Percentiles rank a stretch among this genome's conserved stretches.
Evolutionary conservation across 768 basidiomycete species (phyloP).

Genomic region (Vararia minispora): DNA sequence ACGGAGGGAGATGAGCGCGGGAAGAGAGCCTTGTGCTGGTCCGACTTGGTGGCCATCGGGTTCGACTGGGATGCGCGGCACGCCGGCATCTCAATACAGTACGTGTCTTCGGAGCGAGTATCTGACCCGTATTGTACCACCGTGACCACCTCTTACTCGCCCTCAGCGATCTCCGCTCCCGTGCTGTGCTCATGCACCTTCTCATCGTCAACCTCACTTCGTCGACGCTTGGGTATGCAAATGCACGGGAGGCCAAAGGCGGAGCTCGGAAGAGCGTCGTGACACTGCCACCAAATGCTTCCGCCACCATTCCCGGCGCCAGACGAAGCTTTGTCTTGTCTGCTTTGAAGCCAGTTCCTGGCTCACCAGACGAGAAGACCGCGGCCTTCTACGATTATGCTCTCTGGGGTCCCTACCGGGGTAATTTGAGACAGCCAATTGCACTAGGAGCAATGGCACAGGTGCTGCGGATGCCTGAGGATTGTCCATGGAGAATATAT

Average conservation of each 20-base stretch:
- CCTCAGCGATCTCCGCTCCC: too few relatives aligned
- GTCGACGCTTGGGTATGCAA: conserved; percentile 4
- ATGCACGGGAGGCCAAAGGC: conserved; percentile 5
- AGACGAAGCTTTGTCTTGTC: conserved; percentile 3
- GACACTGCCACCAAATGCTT: neutral
- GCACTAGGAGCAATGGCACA: conserved; percentile 32
- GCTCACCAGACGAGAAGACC: too few relatives aligned
- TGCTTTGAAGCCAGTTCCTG: too few relatives aligned
- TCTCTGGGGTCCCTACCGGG: conserved; percentile 6
- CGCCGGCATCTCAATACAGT: too few relatives aligned
- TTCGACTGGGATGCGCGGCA: too few relatives aligned
- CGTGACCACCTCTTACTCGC: too few relatives aligned
- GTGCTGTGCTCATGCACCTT: too few relatives aligned
- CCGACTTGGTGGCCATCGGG: too few relatives aligned
- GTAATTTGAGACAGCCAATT: conserved; percentile 10
- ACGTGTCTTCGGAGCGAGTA: too few relatives aligned
- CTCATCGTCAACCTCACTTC: conserved; percentile 26
- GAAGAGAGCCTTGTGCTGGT: neutral
- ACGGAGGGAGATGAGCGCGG: too few relatives aligned
- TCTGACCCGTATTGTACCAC: too few relatives aligned
- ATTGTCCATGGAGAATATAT: conserved; percentile 50
- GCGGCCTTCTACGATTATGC: too few relatives aligned
- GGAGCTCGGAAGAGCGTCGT: neutral
- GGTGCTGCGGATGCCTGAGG: conserved; percentile 26
- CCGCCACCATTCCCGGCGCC: conserved; percentile 10